These are phyloP conservation scores for Gentiana dahurica DNA, from an alignment of 257 asterid species.

Conservation along the genomic window DNA sequence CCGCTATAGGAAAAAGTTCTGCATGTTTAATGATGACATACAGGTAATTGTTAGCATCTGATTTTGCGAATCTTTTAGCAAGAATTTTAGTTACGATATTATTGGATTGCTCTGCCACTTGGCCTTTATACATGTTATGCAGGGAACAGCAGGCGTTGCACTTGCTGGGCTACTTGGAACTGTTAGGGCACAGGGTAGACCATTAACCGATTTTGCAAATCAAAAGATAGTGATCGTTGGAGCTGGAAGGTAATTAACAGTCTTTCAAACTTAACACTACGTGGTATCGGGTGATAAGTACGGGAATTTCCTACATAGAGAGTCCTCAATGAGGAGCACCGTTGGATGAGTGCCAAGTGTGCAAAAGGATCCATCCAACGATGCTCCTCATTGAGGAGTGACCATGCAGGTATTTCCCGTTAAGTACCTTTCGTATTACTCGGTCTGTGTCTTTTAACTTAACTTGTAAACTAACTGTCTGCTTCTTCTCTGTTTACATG, in stretches of 20 bases:
- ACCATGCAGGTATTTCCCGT: no score
- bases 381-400: no score
- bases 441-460: not conserved
- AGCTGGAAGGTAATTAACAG: conserved; percentile 78
- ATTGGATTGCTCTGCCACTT: conserved; percentile 12
- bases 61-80: conserved; percentile 10
- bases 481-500: not conserved
- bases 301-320: no score
- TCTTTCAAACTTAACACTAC: not conserved
- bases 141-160: conserved; percentile 99
- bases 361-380: no score
- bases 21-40: conserved; percentile 99
- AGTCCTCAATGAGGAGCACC: no score
- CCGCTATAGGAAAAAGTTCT: conserved; percentile 86
- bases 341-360: no score
- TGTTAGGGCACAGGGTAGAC: conserved; percentile 92
- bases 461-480: not conserved
- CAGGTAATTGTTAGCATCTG: conserved; percentile 44
- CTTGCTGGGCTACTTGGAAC: conserved; percentile 95
- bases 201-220: conserved; percentile 85
- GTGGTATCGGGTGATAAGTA: conserved; percentile 14
- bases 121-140: conserved; percentile 20
- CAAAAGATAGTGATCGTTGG: conserved; percentile 98
- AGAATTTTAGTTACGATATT: conserved; percentile 4
- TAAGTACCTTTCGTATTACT: not conserved